phyloP scores from a whole-genome alignment of 2,329 filamentous ascomycete species.

The Ceratocystis destructans region DNA sequence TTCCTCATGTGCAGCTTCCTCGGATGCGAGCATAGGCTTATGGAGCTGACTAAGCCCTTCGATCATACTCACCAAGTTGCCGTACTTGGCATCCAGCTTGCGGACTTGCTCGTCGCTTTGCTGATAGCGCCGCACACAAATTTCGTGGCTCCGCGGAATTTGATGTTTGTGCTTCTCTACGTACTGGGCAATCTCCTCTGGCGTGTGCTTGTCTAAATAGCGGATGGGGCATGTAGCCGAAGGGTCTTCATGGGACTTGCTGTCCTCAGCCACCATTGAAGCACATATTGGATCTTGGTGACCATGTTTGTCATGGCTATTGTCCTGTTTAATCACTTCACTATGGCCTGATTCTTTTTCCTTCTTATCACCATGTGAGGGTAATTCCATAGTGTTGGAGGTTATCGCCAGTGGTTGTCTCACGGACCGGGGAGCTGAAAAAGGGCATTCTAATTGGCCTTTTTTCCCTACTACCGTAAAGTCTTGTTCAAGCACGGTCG shows the following conservation, averaged over 20 bases:
- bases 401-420: neutral
- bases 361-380: constrained; percentile 20
- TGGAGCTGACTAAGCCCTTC: constrained; percentile 78
- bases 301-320: constrained; percentile 23
- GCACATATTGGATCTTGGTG: constrained; percentile 49
- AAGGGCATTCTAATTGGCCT: constrained; percentile 69
- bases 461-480: constrained; percentile 78
- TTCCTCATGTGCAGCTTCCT: constrained; percentile 32
- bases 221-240: constrained; percentile 74
- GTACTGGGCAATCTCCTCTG: constrained; percentile 84
- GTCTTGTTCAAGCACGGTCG: constrained; percentile 66
- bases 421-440: constrained; percentile 32
- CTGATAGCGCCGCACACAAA: constrained; percentile 83
- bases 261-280: constrained; percentile 47
- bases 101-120: constrained; percentile 72
- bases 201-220: constrained; percentile 80
- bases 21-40: constrained; percentile 64
- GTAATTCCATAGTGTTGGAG: neutral
- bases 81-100: constrained; percentile 88
- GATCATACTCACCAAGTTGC: constrained; percentile 86
- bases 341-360: constrained; percentile 20
- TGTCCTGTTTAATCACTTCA: constrained; percentile 20
- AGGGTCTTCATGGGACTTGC: constrained; percentile 37
- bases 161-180: constrained; percentile 94
- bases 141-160: constrained; percentile 80